Percentiles rank a stretch among this genome's conserved stretches.
phyloP scores from a whole-genome alignment of 2,329 filamentous ascomycete species.

The Zelopaecilomyces penicillatus region DNA sequence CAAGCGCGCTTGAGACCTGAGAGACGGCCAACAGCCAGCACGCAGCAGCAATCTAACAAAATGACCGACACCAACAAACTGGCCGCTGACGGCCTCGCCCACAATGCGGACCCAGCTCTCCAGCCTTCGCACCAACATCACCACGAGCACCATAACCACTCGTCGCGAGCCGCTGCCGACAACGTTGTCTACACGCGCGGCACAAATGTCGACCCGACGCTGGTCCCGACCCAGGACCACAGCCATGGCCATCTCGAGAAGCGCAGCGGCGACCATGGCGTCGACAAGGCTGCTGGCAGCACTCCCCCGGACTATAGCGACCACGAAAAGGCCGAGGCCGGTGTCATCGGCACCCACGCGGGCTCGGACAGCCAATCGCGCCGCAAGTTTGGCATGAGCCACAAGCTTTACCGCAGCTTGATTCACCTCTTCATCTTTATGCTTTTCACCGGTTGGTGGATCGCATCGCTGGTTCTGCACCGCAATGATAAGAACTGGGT shows the following conservation, averaged over 20 bases:
- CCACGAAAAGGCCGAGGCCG: constrained; percentile 28
- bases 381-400: constrained; percentile 26
- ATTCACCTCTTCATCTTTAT: constrained; percentile 38
- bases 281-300: constrained; percentile 16
- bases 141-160: constrained; percentile 36
- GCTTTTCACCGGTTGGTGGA: constrained; percentile 59
- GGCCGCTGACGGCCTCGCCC: constrained; percentile 11
- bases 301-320: constrained; percentile 31
- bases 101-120: constrained; percentile 25
- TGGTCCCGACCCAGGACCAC: constrained; percentile 24
- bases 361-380: constrained; percentile 16
- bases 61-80: not conserved
- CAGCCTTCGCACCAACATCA: constrained; percentile 33
- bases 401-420: constrained; percentile 36
- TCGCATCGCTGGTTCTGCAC: constrained; percentile 65
- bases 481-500: constrained; percentile 69
- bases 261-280: constrained; percentile 23
- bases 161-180: constrained; percentile 23
- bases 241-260: constrained; percentile 18
- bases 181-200: constrained; percentile 41
- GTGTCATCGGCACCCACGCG: constrained; percentile 21
- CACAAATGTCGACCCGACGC: constrained; percentile 25
- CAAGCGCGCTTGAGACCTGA: too few species aligned
- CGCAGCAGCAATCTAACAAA: not conserved
- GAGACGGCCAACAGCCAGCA: not conserved